Evolutionary conservation across 192 early-diverging fungal species (phyloP), one percentile per base, ranked within the genome.

Genomic region (Coemansia sp.): DNA sequence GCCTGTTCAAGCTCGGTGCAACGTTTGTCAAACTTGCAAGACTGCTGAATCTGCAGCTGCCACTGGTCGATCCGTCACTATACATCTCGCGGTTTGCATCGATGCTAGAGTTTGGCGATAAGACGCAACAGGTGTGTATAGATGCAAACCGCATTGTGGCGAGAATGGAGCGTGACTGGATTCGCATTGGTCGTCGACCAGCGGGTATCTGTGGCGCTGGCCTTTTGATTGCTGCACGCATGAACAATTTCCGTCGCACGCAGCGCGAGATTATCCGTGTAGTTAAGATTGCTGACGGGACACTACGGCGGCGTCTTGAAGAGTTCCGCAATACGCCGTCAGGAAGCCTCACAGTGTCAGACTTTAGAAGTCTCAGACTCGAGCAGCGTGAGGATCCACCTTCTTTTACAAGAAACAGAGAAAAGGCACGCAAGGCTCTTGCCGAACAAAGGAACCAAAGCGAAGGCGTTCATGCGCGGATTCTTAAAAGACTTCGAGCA

Each of bases 111-210:
- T 96, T 98, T 84, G 96, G 91, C 27, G 90, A 94, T 44, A 84
- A 91, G 66, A 90, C 84, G 27, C 81, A 84, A 41, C 71, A 81
- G 27, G 93, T 97, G 5, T 84, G 84, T 21, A 60, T 79, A 37
- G 91, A 95, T 58, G 94, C 94, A 2, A 71, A 86, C 9, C 86
- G 90, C 0, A 67, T 98, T 23, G 91, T 91, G 0, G 83, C 86
- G 53, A 79, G 96, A 30, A 93, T 98, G 93, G 88, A 93, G 54
- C 84, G 94, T 18, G 94, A 97, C 78, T 98, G 93, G 93, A 91
- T 97, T 53, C 74, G 84, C 53, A 87, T 83, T 0, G 96, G 96
- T 39, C 83, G 96, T 52, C 84, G 92, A 4, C 94, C 94, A 5
- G 84, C 93, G 12, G 96, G 96, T 46, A 93, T 98, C 23, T 98